Base-by-base conservation (phyloP, 345 rosid species). In the Anacardium occidentale region DNA sequence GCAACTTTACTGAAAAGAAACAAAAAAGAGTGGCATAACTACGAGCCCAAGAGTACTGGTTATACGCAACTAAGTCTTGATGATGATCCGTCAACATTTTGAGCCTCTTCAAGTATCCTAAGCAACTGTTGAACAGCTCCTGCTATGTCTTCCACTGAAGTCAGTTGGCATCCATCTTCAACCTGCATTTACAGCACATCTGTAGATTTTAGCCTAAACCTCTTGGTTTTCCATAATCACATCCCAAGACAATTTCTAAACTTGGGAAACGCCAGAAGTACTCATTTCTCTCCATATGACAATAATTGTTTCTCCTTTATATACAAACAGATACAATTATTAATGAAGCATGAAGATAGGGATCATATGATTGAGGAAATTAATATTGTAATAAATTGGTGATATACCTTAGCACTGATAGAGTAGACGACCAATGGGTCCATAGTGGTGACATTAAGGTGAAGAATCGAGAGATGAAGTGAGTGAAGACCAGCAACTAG, bases 111-210 rank as follows among this genome's bases (percentile, higher is more conserved):
- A 78, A 87, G 88, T 70, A 88, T 80, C 82, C 82, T 82, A 20
- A 93, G 93, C 93, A 93, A 86, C 85, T 86, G 91, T 64, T 89
- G 89, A 54, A 91, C 95, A 70, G 97, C 90, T 74, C 81, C 86
- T 75, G 95, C 97, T 77, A 93, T 89, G 86, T 93, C 98, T 76
- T 91, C 96, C 76, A 79, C 96, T 53, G 94, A 84, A 55, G 74
- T 88, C 69, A 93, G 89, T 77, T 83, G 93, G 86, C 97, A 89
- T 82, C 87, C 92, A 83, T 93, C 98, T 84, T 92, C 98, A 79
- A 90, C 80, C 98, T 92, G 75, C 74, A 74, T 62, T 71, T 26
- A 72, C 52, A 75, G 64, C 6, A 29, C 42, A 18, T 68, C 47
- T 65, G 65, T 32, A 69, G 67, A 64, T n/a, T 66, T 63, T 55